A percentile compares a stretch with the other conserved stretches of the same genome.
Evolutionary conservation across 2,329 filamentous ascomycete species (phyloP).

Genomic region (Dothideomycetes sp.): DNA sequence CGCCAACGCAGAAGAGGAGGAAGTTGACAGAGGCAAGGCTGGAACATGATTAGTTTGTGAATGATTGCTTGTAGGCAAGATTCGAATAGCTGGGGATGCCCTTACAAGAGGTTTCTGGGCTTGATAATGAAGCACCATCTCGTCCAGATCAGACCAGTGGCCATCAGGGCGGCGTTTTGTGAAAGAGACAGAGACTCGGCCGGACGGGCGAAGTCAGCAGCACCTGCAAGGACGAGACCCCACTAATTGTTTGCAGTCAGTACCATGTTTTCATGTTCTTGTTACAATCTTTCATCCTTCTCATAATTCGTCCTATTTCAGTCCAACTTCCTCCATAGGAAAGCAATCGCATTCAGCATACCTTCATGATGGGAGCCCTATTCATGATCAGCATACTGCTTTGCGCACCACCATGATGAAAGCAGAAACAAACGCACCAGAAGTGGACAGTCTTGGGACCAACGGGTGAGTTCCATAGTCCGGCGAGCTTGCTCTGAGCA

Average conservation of each 20-base stretch:
- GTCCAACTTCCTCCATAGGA: too few species aligned
- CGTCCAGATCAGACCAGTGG: conserved; percentile 94
- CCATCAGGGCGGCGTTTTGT: conserved; percentile 81
- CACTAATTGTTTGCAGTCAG: conserved; percentile 44
- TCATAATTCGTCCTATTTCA: not conserved
- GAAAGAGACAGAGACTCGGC: conserved; percentile 86
- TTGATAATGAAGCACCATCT: conserved; percentile 97
- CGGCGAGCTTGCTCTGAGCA: conserved; percentile 49
- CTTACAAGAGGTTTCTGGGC: conserved; percentile 84
- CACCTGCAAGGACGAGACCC: conserved; percentile 82
- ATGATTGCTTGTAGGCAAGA: too few species aligned
- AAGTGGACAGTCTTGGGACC: conserved; percentile 81
- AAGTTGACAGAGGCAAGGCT: conserved; percentile 94
- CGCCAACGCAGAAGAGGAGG: conserved; percentile 83
- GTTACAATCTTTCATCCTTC: not conserved
- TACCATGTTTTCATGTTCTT: too few species aligned
- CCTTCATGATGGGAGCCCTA: conserved; percentile 91
- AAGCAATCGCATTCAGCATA: conserved; percentile 21
- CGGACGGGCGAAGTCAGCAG: conserved; percentile 83
- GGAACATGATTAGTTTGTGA: too few species aligned
- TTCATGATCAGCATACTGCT: not conserved
- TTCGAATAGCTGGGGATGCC: too few species aligned
- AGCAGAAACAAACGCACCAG: conserved; percentile 54
- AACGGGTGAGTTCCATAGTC: conserved; percentile 47
- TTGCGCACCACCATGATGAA: not conserved